Evolutionary conservation across 129 eudicot species (phyloP).

Genomic region (Sambucus nigra): DNA sequence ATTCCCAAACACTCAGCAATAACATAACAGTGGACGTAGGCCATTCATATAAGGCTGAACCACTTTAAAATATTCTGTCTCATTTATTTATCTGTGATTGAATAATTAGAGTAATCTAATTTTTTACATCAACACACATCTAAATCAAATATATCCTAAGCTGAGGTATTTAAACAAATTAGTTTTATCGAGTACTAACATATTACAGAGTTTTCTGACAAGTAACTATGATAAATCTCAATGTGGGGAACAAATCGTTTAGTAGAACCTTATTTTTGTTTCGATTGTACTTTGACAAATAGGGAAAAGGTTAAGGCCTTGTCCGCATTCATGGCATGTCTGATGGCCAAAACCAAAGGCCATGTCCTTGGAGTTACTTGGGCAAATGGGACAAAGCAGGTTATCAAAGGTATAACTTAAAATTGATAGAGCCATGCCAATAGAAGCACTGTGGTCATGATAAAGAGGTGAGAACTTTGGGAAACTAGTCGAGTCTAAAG

Average conservation of each 20-base stretch:
- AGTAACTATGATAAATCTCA: not conserved
- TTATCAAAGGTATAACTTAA: conserved; percentile 52
- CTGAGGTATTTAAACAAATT: not conserved
- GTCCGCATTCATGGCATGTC: conserved; percentile 90
- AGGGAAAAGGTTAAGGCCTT: conserved; percentile 63
- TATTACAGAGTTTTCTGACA: conserved; percentile 7
- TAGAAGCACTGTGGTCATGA: conserved; percentile 22
- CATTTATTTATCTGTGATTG: no score
- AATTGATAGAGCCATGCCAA: conserved; percentile 42
- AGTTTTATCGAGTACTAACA: no score
- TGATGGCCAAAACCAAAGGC: conserved; percentile 99
- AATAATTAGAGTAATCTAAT: no score
- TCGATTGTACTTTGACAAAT: conserved; percentile 66
- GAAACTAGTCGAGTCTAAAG: conserved; percentile 32
- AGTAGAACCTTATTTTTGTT: conserved; percentile 83
- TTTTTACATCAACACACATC: no score
- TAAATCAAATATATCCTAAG: no score
- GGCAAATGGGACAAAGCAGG: conserved; percentile 87
- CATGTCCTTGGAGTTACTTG: conserved; percentile 68
- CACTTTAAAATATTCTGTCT: no score
- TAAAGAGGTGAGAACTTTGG: conserved; percentile 48
- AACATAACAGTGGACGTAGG: no score
- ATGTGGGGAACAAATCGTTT: conserved; percentile 4
- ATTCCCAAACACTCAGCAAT: no score
- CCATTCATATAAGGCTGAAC: no score